These are phyloP conservation scores for Hawksworthiomyces lignivorus DNA, from an alignment of 2,329 filamentous ascomycete genomes.

Conservation along the genomic window DNA sequence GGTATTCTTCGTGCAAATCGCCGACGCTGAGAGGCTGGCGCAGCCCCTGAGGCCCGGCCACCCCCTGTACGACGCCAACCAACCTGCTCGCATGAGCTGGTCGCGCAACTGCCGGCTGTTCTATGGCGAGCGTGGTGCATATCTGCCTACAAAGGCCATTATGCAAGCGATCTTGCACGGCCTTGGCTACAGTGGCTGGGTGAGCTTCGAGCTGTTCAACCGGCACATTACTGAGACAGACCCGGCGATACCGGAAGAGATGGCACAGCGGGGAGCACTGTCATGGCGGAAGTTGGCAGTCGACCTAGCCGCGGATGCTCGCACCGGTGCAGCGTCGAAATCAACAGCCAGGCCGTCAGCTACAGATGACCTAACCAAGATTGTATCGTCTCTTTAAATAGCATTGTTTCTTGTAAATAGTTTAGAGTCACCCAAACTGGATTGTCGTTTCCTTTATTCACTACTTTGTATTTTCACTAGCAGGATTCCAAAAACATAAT, in stretches of 20 bases:
- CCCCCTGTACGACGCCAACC: slow-evolving; percentile 42
- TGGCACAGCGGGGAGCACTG: slow-evolving; percentile 42
- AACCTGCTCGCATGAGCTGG: slow-evolving; percentile 57
- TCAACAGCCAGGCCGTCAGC: too few species aligned
- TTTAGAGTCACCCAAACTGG: too few species aligned
- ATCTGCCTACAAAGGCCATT: slow-evolving; percentile 50
- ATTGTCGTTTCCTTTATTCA: too few species aligned
- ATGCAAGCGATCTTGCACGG: slow-evolving; percentile 44
- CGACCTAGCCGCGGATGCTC: slow-evolving; percentile 2
- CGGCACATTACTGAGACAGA: slow-evolving; percentile 39
- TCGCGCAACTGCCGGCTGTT: slow-evolving; percentile 54
- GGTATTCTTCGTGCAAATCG: slow-evolving; percentile 56
- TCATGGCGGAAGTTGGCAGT: slow-evolving; percentile 37
- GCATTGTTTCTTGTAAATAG: too few species aligned
- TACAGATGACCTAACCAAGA: too few species aligned
- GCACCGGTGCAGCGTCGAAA: not conserved
- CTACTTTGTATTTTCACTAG: too few species aligned
- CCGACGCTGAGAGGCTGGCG: slow-evolving; percentile 46
- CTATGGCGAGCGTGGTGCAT: slow-evolving; percentile 49
- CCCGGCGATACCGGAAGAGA: slow-evolving; percentile 36
- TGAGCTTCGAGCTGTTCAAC: slow-evolving; percentile 55
- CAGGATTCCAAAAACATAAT: too few species aligned
- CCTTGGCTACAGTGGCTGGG: slow-evolving; percentile 50
- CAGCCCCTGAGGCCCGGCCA: slow-evolving; percentile 43
- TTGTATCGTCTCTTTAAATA: too few species aligned